Evolutionary conservation across 495 filamentous ascomycete species (phyloP).

Genomic region (Cenococcum geophilum): DNA sequence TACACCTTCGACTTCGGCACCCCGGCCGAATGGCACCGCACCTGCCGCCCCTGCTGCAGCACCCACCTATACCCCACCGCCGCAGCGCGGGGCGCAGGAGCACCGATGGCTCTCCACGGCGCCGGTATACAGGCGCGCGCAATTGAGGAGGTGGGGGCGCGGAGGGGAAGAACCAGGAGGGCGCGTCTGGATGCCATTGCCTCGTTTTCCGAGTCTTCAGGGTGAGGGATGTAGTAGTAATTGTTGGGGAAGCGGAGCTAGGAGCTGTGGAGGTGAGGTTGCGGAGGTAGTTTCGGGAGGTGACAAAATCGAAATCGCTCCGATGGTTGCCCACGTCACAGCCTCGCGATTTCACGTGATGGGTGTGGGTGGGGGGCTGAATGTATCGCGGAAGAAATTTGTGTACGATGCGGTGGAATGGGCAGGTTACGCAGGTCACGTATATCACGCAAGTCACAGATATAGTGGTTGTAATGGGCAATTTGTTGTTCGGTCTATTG

Average conservation of each 20-base stretch:
- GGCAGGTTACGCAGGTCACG: not conserved
- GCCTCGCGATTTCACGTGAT: not conserved
- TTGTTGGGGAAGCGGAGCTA: not conserved
- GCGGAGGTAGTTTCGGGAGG: not conserved
- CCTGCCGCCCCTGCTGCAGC: not conserved
- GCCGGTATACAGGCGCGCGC: too few relatives aligned
- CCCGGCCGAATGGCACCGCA: conserved; percentile 18
- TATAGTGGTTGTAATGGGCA: not conserved
- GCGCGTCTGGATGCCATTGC: conserved; percentile 22
- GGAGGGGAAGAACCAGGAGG: conserved; percentile 4
- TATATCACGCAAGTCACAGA: not conserved
- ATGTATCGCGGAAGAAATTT: too few relatives aligned
- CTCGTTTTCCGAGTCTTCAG: too few relatives aligned
- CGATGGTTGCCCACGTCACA: conserved; percentile 12
- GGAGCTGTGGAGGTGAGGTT: not conserved
- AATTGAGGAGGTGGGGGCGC: not conserved
- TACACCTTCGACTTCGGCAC: conserved; percentile 11
- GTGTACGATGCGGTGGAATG: too few relatives aligned
- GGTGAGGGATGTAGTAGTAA: not conserved
- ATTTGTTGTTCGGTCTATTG: conserved; percentile 17
- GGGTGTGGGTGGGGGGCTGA: not conserved
- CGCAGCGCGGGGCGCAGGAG: too few relatives aligned
- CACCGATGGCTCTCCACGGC: too few relatives aligned
- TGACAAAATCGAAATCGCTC: not conserved
- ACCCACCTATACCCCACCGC: not conserved